These are phyloP conservation scores for Tylopilus plumbeoviolaceoides DNA, from an alignment of 768 basidiomycete genomes.

Conservation along the genomic window DNA sequence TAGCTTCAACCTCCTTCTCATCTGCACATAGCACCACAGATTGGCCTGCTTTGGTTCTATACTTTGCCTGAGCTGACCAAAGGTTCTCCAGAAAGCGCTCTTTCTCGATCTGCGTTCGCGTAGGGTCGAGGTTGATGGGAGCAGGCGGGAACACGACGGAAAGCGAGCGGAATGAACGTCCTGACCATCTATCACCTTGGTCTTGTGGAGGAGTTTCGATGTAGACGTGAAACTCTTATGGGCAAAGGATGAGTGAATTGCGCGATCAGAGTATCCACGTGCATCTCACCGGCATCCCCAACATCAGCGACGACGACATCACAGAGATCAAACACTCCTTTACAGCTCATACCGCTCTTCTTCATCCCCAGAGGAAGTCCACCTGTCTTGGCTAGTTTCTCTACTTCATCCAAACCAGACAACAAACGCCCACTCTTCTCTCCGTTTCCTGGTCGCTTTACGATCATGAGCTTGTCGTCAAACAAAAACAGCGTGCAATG, in stretches of 20 bases:
- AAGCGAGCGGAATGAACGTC: constrained; percentile 77
- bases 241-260: constrained; percentile 6
- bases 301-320: constrained; percentile 82
- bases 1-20: constrained; percentile 72
- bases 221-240: constrained; percentile 80
- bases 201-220: constrained; percentile 80
- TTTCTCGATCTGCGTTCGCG: constrained; percentile 63
- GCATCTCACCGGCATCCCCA: constrained; percentile 72
- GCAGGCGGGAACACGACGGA: constrained; percentile 75
- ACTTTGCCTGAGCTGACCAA: constrained; percentile 83
- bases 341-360: constrained; percentile 79
- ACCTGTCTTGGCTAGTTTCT: constrained; percentile 63
- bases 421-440: constrained; percentile 71
- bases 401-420: constrained; percentile 75
- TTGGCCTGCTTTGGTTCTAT: constrained; percentile 67
- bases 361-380: constrained; percentile 61
- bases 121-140: constrained; percentile 61
- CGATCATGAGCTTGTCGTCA: constrained; percentile 89
- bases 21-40: constrained; percentile 68
- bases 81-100: constrained; percentile 82
- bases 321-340: constrained; percentile 79
- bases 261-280: neutral
- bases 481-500: constrained; percentile 92
- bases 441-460: constrained; percentile 75
- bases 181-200: constrained; percentile 83